A percentile compares a stretch with the other conserved stretches of the same genome.
Conservation (phyloP, 305 asterid species). For the Coffea humblotiana region DNA sequence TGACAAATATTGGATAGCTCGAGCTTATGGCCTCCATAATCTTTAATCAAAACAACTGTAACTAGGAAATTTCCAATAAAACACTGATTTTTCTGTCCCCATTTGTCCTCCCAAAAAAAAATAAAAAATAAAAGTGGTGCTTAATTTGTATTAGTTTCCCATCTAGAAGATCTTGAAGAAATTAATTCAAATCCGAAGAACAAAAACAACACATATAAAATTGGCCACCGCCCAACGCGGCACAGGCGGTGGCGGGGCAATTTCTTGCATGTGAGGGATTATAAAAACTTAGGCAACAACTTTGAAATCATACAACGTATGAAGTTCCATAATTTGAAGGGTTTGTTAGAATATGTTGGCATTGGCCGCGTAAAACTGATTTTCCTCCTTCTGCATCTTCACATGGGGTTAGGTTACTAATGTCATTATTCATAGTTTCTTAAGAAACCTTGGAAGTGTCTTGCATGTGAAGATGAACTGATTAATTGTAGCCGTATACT, state of each 20-base stretch:
- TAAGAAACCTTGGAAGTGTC: slow-evolving; percentile 1
- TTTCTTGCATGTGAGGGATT: slow-evolving; percentile 14
- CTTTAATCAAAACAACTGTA: too few species aligned
- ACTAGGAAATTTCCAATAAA: too few species aligned
- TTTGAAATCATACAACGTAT: background rate
- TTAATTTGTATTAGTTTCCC: background rate
- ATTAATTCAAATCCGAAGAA: background rate
- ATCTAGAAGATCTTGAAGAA: background rate
- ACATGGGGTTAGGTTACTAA: slow-evolving; percentile 38
- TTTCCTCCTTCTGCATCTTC: background rate
- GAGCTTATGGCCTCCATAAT: too few species aligned
- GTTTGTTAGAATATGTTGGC: slow-evolving; percentile 2
- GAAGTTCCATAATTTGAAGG: slow-evolving; percentile 5
- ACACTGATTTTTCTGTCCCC: background rate
- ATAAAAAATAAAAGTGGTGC: background rate
- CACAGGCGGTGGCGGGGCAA: background rate
- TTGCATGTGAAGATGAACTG: slow-evolving; percentile 13
- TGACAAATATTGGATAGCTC: too few species aligned
- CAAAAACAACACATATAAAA: background rate
- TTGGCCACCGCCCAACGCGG: background rate
- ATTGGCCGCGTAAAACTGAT: slow-evolving; percentile 7
- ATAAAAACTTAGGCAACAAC: background rate
- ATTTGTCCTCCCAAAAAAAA: background rate
- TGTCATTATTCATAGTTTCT: background rate
- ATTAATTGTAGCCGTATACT: background rate